phyloP scores from a whole-genome alignment of 225 moss, liverwort and hornwort species.

The Marchantia polymorpha region DNA sequence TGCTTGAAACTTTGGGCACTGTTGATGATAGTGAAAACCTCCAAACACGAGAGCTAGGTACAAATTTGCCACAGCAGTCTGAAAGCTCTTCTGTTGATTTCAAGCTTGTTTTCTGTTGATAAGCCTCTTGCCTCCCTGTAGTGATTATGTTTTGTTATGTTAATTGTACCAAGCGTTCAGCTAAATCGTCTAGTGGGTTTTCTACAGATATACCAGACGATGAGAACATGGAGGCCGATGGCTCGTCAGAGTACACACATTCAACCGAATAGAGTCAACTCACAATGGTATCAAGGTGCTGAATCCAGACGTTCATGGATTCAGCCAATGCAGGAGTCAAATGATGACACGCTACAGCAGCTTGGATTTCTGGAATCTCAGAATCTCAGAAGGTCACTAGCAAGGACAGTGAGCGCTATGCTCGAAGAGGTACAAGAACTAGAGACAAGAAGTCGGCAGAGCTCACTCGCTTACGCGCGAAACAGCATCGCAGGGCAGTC shows the following conservation, averaged over 20 bases:
- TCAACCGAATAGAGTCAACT: neutral
- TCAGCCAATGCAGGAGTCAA: neutral
- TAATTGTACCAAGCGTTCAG: neutral
- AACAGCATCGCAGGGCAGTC: neutral
- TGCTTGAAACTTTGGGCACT: conserved; percentile 17
- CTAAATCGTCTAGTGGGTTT: neutral
- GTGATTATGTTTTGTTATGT: too few relatives aligned
- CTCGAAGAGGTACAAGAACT: neutral
- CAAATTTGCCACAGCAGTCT: conserved; percentile 13
- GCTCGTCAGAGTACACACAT: neutral
- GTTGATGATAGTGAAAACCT: conserved; percentile 14
- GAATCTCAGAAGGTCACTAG: conserved; percentile 1
- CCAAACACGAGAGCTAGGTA: conserved; percentile 9
- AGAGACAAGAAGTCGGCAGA: conserved; percentile 9
- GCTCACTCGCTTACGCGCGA: neutral
- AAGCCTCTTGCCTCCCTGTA: too few relatives aligned
- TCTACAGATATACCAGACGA: neutral
- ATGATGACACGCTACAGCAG: neutral
- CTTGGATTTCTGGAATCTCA: neutral
- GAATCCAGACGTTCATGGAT: too few relatives aligned
- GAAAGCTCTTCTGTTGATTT: neutral
- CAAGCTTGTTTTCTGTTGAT: too few relatives aligned
- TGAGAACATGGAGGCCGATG: neutral
- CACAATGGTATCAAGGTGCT: neutral
- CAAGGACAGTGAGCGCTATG: conserved; percentile 1